A percentile compares a stretch with the other conserved stretches of the same genome.
Conservation (phyloP, 2,329 filamentous ascomycete genomes). For the Amesomyces nigricolor region DNA sequence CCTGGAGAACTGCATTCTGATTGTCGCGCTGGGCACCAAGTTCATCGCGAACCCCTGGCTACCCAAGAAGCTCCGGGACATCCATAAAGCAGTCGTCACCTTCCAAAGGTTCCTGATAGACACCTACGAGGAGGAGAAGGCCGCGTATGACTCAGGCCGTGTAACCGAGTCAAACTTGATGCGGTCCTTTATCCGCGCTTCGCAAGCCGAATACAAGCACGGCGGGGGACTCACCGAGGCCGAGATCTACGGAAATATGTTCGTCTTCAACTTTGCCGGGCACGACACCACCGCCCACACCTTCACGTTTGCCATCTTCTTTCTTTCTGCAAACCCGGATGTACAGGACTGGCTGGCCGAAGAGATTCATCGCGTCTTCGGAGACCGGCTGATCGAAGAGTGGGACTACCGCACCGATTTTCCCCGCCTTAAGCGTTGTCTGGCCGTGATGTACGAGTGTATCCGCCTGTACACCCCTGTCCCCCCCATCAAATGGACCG, state of each 20-base stretch:
- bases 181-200: constrained; percentile 12
- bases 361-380: constrained; percentile 32
- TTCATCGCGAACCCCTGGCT: constrained; percentile 41
- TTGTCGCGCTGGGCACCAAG: constrained; percentile 27
- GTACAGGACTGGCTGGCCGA: constrained; percentile 42
- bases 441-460: constrained; percentile 39
- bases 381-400: constrained; percentile 20
- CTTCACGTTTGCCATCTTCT: constrained; percentile 37
- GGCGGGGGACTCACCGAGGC: constrained; percentile 30
- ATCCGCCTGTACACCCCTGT: constrained; percentile 38
- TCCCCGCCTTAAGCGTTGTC: constrained; percentile 37
- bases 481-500: constrained; percentile 26
- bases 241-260: constrained; percentile 36
- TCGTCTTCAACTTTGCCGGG: constrained; percentile 41
- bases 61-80: constrained; percentile 35
- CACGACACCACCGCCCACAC: constrained; percentile 47
- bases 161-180: not conserved
- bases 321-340: constrained; percentile 40
- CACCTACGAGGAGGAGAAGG: constrained; percentile 30
- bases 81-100: constrained; percentile 25
- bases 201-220: not conserved
- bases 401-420: constrained; percentile 35
- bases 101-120: constrained; percentile 30
- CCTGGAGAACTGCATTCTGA: constrained; percentile 14
- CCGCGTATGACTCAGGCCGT: not conserved